Conservation (phyloP, 371 early-diverging fungal species). For the Smittium culicis region DNA sequence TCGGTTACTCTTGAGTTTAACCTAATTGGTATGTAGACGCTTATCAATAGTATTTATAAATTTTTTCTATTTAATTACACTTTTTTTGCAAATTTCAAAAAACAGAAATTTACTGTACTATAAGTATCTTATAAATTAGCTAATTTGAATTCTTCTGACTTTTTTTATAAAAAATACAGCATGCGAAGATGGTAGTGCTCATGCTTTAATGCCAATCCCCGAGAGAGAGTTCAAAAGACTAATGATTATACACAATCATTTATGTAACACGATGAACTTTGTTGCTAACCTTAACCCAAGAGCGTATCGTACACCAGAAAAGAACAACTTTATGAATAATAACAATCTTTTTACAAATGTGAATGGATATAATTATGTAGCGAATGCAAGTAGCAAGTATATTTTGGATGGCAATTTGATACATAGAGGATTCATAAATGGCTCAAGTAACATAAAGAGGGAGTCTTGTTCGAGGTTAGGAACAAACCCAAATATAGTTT, state of each 20-base stretch:
- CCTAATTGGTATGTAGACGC: not conserved
- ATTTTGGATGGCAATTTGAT: constrained; percentile 78
- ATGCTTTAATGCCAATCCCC: constrained; percentile 49
- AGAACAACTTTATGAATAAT: constrained; percentile 38
- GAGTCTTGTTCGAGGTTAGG: constrained; percentile 83
- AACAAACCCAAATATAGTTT: constrained; percentile 58
- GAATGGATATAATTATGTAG: not conserved
- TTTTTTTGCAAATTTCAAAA: no score
- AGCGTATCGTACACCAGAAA: constrained; percentile 47
- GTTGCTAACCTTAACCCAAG: constrained; percentile 86
- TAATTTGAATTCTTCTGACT: not conserved
- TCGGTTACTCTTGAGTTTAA: not conserved
- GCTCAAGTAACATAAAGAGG: constrained; percentile 53
- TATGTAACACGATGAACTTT: constrained; percentile 28
- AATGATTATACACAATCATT: constrained; percentile 1
- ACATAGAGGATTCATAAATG: constrained; percentile 44
- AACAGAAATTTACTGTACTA: no score
- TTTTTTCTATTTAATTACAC: no score
- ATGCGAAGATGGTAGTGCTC: constrained; percentile 15
- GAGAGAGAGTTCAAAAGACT: constrained; percentile 41
- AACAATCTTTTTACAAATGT: constrained; percentile 35
- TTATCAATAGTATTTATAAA: no score
- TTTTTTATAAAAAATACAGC: not conserved
- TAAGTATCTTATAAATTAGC: no score
- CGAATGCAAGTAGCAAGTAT: not conserved